phyloP scores from a whole-genome alignment of 345 rosid species.

The Corymbia maculata region DNA sequence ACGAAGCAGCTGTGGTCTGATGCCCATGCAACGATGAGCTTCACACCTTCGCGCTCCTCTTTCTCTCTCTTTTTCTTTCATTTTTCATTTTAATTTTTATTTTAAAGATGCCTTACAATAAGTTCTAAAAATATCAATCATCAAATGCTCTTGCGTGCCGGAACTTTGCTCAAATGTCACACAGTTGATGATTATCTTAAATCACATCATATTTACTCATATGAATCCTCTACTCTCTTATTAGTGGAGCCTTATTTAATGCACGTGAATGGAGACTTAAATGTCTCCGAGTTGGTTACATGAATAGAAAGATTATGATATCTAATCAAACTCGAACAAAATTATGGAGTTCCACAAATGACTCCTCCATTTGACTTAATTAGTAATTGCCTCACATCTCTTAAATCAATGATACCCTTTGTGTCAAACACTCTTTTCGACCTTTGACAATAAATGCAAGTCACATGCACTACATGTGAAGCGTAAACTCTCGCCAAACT shows the following conservation, averaged over 20 bases:
- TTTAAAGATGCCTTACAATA: background rate
- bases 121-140: background rate
- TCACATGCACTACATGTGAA: background rate
- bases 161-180: too few species aligned
- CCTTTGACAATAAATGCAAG: background rate
- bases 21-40: background rate
- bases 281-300: background rate
- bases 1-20: background rate
- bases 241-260: fast-evolving
- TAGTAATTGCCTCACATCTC: too few species aligned
- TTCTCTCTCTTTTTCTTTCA: background rate
- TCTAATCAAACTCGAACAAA: background rate
- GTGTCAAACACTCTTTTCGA: background rate
- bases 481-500: too few species aligned
- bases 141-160: background rate
- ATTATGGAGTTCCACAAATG: background rate
- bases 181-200: background rate
- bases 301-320: background rate
- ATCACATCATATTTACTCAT: fast-evolving
- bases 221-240: fast-evolving
- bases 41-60: background rate
- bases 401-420: background rate
- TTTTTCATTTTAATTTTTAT: background rate
- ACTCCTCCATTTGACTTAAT: too few species aligned
- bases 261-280: fast-evolving